phyloP scores from a whole-genome alignment of 2,329 filamentous ascomycete genomes.

The Diaporthe capsici region DNA sequence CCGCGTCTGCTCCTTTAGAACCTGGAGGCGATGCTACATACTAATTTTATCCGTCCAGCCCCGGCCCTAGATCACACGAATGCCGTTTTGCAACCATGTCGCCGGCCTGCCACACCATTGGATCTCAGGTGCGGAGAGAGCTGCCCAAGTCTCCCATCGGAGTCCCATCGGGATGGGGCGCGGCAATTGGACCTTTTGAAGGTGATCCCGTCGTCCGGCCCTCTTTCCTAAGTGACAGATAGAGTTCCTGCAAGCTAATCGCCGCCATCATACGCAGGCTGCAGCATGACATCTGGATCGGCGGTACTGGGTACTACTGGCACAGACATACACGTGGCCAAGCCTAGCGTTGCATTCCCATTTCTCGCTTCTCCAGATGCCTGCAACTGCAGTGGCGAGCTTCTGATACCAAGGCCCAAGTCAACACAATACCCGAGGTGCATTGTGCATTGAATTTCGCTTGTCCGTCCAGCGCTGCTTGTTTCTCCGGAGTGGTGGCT shows the following conservation, averaged over 20 bases:
- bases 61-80: constrained; percentile 18
- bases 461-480: background rate
- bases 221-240: background rate
- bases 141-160: background rate
- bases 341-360: constrained; percentile 2
- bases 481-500: background rate
- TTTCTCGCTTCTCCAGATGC: background rate
- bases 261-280: background rate
- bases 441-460: background rate
- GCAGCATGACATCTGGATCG: background rate
- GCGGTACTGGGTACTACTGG: background rate
- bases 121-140: constrained; percentile 23
- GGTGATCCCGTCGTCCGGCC: constrained; percentile 1
- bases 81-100: constrained; percentile 7
- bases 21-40: constrained; percentile 2
- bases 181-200: constrained; percentile 18
- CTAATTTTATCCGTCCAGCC: constrained; percentile 9
- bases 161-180: constrained; percentile 14
- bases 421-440: background rate
- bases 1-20: background rate
- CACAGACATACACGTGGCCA: constrained; percentile 21
- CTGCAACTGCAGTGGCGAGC: constrained; percentile 11
- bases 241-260: constrained; percentile 7
- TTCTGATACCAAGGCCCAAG: background rate
- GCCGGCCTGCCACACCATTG: constrained; percentile 21